These are phyloP conservation scores for Fusarium vanettenii DNA, from an alignment of 2,329 filamentous ascomycete species.

Conservation along the genomic window DNA sequence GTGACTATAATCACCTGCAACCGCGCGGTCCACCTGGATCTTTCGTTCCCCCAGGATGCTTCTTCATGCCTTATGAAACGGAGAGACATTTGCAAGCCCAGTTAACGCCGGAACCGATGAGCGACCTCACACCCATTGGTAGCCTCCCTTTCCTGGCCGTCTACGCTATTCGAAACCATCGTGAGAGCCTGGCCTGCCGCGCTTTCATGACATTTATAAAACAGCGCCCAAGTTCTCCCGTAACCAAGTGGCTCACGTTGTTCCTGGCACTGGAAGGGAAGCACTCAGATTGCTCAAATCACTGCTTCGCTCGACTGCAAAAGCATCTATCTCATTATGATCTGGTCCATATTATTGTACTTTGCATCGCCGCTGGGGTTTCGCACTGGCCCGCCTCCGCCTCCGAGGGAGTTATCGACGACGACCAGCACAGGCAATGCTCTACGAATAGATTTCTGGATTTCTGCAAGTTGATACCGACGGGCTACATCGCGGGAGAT, in stretches of 20 bases:
- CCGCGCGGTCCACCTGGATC: not conserved
- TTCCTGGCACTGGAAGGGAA: not conserved
- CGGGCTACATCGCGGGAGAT: not conserved
- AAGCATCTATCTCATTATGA: not conserved
- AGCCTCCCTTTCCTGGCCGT: not conserved
- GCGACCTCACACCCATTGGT: not conserved
- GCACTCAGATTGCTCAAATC: not conserved
- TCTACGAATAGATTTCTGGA: not conserved
- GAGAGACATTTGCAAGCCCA: not conserved
- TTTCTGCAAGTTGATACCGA: not conserved
- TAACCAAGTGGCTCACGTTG: not conserved
- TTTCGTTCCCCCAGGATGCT: not conserved
- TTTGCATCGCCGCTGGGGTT: not conserved
- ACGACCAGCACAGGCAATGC: not conserved
- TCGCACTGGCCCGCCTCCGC: not conserved
- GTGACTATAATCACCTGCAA: accelerated
- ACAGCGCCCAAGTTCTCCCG: not conserved
- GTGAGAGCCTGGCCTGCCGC: not conserved
- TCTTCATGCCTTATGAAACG: not conserved
- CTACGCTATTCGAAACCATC: not conserved
- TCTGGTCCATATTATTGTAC: accelerated
- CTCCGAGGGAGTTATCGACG: accelerated
- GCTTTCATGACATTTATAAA: not conserved
- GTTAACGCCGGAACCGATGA: not conserved
- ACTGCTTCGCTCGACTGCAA: not conserved